Conservation (phyloP, 257 asterid genomes). For the Rauvolfia tetraphylla region DNA sequence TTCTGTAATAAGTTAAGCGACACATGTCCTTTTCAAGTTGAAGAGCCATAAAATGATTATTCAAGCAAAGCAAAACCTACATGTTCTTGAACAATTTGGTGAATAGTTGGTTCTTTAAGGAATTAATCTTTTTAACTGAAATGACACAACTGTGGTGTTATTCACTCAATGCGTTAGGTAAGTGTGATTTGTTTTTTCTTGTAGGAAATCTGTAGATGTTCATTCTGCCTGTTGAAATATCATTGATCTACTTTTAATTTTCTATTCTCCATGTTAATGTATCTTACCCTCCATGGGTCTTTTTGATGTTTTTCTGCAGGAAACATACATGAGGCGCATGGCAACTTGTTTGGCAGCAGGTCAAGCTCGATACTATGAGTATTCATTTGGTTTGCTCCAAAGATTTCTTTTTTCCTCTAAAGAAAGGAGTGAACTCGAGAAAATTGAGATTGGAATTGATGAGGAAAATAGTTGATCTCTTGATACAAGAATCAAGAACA, state of each 20-base stretch:
- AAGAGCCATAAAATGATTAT: neutral
- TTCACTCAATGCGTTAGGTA: neutral
- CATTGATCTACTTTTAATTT: neutral
- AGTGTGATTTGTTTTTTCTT: neutral
- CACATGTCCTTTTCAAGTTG: neutral
- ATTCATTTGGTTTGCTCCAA: conserved; percentile 17
- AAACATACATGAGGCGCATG: conserved; percentile 80
- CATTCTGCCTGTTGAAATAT: neutral
- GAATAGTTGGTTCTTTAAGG: neutral
- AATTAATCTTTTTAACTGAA: neutral
- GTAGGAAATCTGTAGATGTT: neutral
- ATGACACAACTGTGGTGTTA: neutral
- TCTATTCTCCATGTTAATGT: neutral
- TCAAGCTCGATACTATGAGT: conserved; percentile 27
- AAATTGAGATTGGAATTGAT: conserved; percentile 4
- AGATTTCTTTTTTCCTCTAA: neutral
- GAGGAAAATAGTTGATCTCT: neutral
- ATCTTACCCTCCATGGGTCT: neutral
- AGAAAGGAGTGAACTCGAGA: conserved; percentile 10
- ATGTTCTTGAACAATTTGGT: neutral
- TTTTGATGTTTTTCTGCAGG: conserved; percentile 43
- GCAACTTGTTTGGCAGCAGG: conserved; percentile 87
- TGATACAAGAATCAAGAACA: neutral
- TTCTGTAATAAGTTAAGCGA: neutral
- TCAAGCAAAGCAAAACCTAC: neutral